Evolutionary conservation across 192 early-diverging fungal genomes (phyloP).

Genomic region (Cetraspora pellucida): DNA sequence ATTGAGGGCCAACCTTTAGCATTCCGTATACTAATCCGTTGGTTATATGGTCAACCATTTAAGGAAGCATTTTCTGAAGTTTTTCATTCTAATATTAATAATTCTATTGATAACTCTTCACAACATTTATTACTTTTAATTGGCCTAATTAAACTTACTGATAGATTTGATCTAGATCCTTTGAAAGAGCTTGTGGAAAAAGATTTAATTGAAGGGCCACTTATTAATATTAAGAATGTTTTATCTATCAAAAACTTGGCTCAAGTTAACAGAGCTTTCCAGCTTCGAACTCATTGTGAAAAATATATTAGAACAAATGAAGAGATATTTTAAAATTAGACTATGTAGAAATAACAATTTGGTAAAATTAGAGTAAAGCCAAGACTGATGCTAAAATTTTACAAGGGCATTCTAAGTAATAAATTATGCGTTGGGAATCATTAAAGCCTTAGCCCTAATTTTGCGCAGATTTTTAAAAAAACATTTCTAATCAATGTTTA

Average conservation of each 20-base stretch:
- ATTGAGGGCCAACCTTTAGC: neutral
- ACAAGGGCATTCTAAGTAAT: no score
- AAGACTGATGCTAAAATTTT: no score
- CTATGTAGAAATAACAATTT: no score
- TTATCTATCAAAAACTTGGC: neutral
- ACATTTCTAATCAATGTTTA: no score
- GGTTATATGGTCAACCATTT: slow-evolving; percentile 16
- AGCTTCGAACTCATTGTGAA: neutral
- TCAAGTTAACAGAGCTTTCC: neutral
- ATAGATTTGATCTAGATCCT: neutral
- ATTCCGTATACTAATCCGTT: neutral
- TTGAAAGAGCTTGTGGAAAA: neutral
- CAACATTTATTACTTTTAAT: neutral
- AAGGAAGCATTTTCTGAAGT: neutral
- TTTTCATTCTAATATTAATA: neutral
- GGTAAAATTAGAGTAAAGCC: no score
- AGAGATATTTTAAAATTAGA: neutral
- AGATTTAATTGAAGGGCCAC: neutral
- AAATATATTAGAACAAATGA: neutral
- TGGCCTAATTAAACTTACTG: neutral
- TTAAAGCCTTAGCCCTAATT: no score
- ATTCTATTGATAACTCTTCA: neutral
- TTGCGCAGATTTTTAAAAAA: no score
- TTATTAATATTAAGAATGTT: slow-evolving; percentile 6
- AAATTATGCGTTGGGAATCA: no score